phyloP scores from a whole-genome alignment of 2,329 filamentous ascomycete genomes.

The Xenoacremonium recifei region DNA sequence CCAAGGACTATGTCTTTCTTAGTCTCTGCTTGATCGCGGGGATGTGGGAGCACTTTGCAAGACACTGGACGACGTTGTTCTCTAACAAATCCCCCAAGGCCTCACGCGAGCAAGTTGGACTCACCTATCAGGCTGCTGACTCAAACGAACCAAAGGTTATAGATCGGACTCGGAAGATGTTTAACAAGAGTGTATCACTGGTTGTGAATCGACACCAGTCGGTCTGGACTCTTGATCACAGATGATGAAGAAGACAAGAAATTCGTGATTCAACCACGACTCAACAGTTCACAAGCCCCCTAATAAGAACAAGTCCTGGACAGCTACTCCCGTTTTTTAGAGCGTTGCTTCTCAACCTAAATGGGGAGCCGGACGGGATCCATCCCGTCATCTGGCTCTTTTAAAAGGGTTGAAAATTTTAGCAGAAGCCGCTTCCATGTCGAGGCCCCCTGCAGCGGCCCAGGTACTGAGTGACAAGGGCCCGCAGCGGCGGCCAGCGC shows the following conservation, averaged over 20 bases:
- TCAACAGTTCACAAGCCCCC: too few relatives aligned
- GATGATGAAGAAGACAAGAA: background rate
- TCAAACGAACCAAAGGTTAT: too few relatives aligned
- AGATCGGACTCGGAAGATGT: too few relatives aligned
- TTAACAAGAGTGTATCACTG: too few relatives aligned
- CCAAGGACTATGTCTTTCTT: background rate
- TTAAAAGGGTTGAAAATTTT: background rate
- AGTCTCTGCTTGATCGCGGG: background rate
- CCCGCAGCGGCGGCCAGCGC: background rate
- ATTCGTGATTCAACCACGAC: background rate
- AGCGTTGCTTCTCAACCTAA: background rate
- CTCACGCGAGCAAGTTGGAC: background rate
- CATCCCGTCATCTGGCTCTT: background rate
- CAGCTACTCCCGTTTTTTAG: background rate
- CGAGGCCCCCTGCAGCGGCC: background rate
- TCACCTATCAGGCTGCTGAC: background rate
- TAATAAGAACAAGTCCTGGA: too few relatives aligned
- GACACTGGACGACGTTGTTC: background rate
- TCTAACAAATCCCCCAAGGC: background rate
- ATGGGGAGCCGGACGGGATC: too few relatives aligned
- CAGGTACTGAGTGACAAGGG: background rate
- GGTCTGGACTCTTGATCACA: background rate
- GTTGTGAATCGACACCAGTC: too few relatives aligned
- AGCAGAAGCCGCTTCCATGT: background rate
- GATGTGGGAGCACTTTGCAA: background rate